phyloP scores from a whole-genome alignment of 306 rosid species.

The Oxytropis ochrocephala region DNA sequence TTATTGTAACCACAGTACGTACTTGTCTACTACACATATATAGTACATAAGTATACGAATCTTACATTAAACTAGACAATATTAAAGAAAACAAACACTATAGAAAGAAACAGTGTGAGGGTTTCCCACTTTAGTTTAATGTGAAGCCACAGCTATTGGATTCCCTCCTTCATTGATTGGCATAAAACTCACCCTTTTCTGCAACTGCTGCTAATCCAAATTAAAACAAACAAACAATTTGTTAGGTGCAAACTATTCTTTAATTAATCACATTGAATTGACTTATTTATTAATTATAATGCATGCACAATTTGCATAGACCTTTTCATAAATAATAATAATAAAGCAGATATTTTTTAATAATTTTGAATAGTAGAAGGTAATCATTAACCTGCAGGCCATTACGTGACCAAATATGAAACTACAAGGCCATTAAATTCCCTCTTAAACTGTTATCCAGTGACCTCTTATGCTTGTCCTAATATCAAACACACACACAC shows the following conservation, averaged over 20 bases:
- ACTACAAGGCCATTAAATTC: no score
- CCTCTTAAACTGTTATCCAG: no score
- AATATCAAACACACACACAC: no score
- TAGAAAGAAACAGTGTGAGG: neutral
- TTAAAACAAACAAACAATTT: neutral
- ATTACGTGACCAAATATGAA: no score
- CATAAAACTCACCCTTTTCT: slow-evolving; percentile 84
- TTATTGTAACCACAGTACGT: neutral
- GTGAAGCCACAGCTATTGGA: slow-evolving; percentile 52
- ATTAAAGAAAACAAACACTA: neutral
- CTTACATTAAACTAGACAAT: neutral
- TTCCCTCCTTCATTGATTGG: slow-evolving; percentile 46
- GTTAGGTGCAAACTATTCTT: neutral
- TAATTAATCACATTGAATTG: neutral
- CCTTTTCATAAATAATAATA: slow-evolving; percentile 3
- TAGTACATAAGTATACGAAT: neutral
- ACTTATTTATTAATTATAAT: neutral
- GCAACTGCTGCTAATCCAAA: slow-evolving; percentile 32
- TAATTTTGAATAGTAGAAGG: neutral
- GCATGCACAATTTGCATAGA: slow-evolving; percentile 3
- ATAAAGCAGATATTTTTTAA: neutral
- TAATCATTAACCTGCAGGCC: neutral
- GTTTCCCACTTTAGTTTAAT: neutral
- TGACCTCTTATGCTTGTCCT: neutral
- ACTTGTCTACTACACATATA: neutral